Percentiles rank a stretch among this genome's conserved stretches.
Evolutionary conservation across 208 protist genomes (phyloP).

Genomic region (Naegleria gruberi): DNA sequence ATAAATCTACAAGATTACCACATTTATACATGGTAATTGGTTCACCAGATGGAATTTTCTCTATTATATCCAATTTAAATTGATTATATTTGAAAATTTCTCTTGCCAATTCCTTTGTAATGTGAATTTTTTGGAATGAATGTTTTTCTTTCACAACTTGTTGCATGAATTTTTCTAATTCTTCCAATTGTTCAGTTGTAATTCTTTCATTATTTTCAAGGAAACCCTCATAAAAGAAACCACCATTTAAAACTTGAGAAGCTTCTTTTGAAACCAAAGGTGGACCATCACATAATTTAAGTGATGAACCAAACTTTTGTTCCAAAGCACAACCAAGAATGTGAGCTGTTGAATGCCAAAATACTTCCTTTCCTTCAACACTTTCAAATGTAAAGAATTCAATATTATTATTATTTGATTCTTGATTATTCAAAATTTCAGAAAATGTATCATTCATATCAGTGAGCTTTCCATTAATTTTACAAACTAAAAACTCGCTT

Average conservation of each 20-base stretch:
- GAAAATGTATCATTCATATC: background rate
- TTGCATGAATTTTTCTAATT: slow-evolving; percentile 22
- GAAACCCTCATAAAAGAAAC: slow-evolving; percentile 5
- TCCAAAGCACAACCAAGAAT: slow-evolving; percentile 40
- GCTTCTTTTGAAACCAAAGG: slow-evolving; percentile 30
- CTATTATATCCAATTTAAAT: slow-evolving; percentile 35
- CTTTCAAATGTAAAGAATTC: background rate
- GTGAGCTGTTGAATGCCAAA: slow-evolving; percentile 48
- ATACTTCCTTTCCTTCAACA: slow-evolving; percentile 29
- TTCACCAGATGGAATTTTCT: slow-evolving; percentile 23
- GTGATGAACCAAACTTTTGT: slow-evolving; percentile 11
- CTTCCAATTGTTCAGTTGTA: background rate
- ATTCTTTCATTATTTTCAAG: background rate
- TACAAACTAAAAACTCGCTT: background rate
- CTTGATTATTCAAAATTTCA: background rate
- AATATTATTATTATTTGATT: background rate
- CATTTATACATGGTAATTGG: slow-evolving; percentile 34
- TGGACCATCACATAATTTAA: slow-evolving; percentile 24
- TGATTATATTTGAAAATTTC: slow-evolving; percentile 38
- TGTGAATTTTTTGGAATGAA: slow-evolving; percentile 18
- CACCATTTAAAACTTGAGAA: slow-evolving; percentile 30
- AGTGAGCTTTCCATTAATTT: background rate
- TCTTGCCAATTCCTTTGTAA: slow-evolving; percentile 36
- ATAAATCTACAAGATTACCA: slow-evolving; percentile 47
- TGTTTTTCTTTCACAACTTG: background rate